These are phyloP conservation scores for Bjerkandera adusta DNA, from an alignment of 1,284 basidiomycete genomes.

Conservation along the genomic window DNA sequence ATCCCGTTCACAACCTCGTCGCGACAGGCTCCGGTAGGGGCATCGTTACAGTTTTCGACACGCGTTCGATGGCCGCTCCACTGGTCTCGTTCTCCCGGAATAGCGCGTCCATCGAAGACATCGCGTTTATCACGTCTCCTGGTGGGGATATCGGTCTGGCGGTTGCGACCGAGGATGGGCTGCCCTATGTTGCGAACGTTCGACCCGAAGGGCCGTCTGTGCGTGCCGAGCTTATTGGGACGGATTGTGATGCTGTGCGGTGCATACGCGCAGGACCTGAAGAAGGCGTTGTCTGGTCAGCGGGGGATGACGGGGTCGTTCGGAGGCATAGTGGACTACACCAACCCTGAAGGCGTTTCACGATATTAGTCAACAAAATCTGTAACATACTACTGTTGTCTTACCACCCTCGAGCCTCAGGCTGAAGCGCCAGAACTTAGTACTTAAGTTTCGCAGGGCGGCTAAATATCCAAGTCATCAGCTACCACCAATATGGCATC, in stretches of 20 bases:
- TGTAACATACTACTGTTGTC: too few relatives aligned
- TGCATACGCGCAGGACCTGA: slow-evolving; percentile 30
- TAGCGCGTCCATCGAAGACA: slow-evolving; percentile 52
- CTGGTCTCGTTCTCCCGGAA: slow-evolving; percentile 52
- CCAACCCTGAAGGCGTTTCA: too few relatives aligned
- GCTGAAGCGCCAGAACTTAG: too few relatives aligned
- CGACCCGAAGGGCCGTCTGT: slow-evolving; percentile 36
- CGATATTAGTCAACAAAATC: too few relatives aligned
- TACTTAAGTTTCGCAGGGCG: too few relatives aligned
- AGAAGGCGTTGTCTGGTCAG: slow-evolving; percentile 49
- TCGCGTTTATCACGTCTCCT: slow-evolving; percentile 36
- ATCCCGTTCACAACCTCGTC: slow-evolving; percentile 39
- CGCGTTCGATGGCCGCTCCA: slow-evolving; percentile 38
- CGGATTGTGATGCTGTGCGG: slow-evolving; percentile 50
- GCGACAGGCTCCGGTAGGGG: slow-evolving; percentile 68
- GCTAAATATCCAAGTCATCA: too few relatives aligned
- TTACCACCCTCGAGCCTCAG: too few relatives aligned
- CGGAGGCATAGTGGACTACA: slow-evolving; percentile 39
- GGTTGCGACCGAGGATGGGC: slow-evolving; percentile 53
- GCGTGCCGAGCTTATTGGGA: slow-evolving; percentile 44
- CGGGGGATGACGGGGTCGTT: slow-evolving; percentile 58
- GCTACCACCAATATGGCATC: too few relatives aligned
- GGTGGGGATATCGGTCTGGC: slow-evolving; percentile 37
- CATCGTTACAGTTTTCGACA: slow-evolving; percentile 56
- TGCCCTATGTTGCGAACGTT: slow-evolving; percentile 50